Percentiles rank a stretch among this genome's conserved stretches.
phyloP scores from a whole-genome alignment of 1,284 basidiomycete species.

The Cutaneotrichosporon sp. region DNA sequence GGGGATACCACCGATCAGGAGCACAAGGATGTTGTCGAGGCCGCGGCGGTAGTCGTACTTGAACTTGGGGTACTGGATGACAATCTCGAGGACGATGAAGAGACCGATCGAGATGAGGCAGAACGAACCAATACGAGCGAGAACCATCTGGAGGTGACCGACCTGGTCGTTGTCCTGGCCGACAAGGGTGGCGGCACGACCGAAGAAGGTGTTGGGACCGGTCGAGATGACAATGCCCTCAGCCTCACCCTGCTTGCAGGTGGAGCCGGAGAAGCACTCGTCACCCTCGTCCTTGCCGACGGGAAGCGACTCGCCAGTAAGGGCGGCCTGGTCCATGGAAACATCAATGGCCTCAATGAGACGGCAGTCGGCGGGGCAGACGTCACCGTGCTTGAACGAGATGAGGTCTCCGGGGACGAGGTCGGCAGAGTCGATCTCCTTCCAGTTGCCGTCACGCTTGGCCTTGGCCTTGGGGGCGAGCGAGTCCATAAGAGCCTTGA shows the following conservation, averaged over 20 bases:
- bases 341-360: conserved; percentile 93
- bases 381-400: conserved; percentile 96
- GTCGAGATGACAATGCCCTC: conserved; percentile 97
- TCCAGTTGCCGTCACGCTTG: conserved; percentile 78
- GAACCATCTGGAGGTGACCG: conserved; percentile 96
- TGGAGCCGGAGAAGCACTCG: conserved; percentile 97
- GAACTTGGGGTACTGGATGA: conserved; percentile 85
- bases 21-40: conserved; percentile 93
- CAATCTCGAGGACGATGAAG: conserved; percentile 86
- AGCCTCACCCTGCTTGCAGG: conserved; percentile 95
- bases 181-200: conserved; percentile 91
- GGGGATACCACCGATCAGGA: conserved; percentile 97
- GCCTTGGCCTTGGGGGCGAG: conserved; percentile 95
- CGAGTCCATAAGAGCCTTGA: conserved; percentile 99
- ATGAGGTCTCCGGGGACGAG: conserved; percentile 94
- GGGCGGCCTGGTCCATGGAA: conserved; percentile 93
- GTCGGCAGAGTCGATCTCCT: conserved; percentile 81
- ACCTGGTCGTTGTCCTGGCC: conserved; percentile 94
- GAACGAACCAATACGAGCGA: conserved; percentile 94
- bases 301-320: conserved; percentile 94
- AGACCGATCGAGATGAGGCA: conserved; percentile 91
- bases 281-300: conserved; percentile 86
- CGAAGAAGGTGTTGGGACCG: conserved; percentile 94
- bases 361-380: conserved; percentile 94
- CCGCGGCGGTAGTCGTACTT: conserved; percentile 86